Base-by-base conservation (phyloP, 163 green algal genomes). In the Scenedesmus sp. region DNA sequence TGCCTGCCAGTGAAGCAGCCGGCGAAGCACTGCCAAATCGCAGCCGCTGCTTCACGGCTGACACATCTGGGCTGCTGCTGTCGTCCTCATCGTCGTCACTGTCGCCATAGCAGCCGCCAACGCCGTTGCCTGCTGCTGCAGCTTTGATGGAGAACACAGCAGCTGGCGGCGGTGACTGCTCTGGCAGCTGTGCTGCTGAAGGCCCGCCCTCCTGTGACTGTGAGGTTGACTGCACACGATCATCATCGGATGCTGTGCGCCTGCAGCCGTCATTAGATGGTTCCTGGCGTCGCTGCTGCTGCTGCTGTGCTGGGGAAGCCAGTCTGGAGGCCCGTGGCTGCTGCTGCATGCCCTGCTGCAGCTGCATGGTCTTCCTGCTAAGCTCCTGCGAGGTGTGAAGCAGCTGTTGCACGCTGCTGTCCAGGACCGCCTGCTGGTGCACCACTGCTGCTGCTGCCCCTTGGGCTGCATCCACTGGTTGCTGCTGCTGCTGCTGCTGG, bases 321-420 rank as follows among this genome's bases (percentile, higher is more conserved):
- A 79, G 13, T 18, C 70, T 79, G 23, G 70, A 79, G 12, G 70
- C 2, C 13, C 18, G 70, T 52, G 15, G 8, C 66, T 82, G 34
- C 85, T 90, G 34, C 64, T 83, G 46, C 85, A 82, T 12, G 7
- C 66, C 64, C 57, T 90, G 85, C 55, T 90, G 85, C 85, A 90
- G 85, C 46, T 90, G 34, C 15, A 62, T 56, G 26, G 74, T n/a
- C 66, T 52, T 82, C 13, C n/a, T 64, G 46, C 46, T 90, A 6
- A 83, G 64, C 46, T 90, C 46, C 85, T 82, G 64, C 4, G 85
- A 82, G 20, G 62, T 64, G 26, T 56, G 74, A 12, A 83, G 85
- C 85, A 83, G 64, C 34, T 82, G 85, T 5, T 90, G 85, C 15
- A 83, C 64, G 23, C 62, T 62, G 16, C 60, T 64, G 8, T 54